Evolutionary conservation across 768 basidiomycete species (phyloP), one percentile per base, ranked within the genome.

Genomic region (Hypholoma fasciculare): DNA sequence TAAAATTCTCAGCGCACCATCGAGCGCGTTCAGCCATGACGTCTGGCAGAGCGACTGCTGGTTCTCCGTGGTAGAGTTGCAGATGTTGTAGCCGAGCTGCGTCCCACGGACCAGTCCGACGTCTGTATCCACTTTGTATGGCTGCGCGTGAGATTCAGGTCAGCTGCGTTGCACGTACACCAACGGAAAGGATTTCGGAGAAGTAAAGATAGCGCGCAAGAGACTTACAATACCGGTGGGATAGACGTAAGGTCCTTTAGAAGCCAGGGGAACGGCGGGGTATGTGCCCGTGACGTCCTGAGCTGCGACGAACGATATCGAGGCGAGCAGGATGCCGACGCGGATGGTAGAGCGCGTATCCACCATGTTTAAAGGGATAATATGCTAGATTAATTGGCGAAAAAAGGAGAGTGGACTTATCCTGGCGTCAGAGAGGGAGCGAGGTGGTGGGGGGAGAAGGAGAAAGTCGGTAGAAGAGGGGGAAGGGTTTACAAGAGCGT

Each of bases 41-140:
- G 89, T 90, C 68, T 90, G 89, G 63, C 88, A 82, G 17, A 74
- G 65, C 3, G 88, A 89, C 1, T 74, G 19, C 52, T 81, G 83
- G 62, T 75, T 78, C 67, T 88, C 76, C 0, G 89, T 89, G 16
- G 86, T 84, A 0, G 82, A 79, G 70, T 89, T 90, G 70, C 87
- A 89, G 11, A 74, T 65, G 68, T 88, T 88, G 76, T 87, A 88
- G 14, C 89, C 89, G 17, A 65, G 63, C 67, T 90, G 89, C 13
- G 73, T 57, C 17, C 76, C 76, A 49, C 76, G 68, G 55, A 65
- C 64, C 4, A 74, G 64, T 17, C 67, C 69, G 5, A 52, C 46
- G 57, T 77, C 74, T 12, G 70, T 74, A 47, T 77, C 76, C 26
- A 73, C 76, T 65, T 73, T 63, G 56, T 74, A 72, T 0, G 74